Evolutionary conservation across 352 stramenopile genomes (phyloP), one percentile per base, ranked within the genome.

Genomic region (Globisporangium spiculum): DNA sequence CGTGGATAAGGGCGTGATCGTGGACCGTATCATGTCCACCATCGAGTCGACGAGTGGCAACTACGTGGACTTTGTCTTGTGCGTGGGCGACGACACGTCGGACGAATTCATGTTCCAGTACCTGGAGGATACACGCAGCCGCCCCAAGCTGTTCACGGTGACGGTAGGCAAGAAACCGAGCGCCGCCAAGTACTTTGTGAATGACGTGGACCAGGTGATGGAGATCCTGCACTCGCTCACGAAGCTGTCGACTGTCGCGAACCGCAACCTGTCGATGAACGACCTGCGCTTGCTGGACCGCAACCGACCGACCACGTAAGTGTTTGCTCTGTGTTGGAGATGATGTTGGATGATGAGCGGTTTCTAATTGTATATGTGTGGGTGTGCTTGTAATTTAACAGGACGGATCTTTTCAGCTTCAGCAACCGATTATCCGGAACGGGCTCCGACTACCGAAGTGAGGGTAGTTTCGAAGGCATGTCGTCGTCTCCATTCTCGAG

Each of bases 121-220:
- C 61, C 72, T 96, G 22, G 88, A 96, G 60, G 85, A 93, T 18
- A 75, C 75, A 32, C 83, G 85, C 26, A 80, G 74, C 48, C 76
- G 84, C 10, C 71, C 76, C 4, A 96, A 96, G 70, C 74, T 89
- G 44, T 99, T 98, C 61, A 99, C 97, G 1, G 95, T 97, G 57
- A 99, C 97, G 1, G 97, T 99, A 14, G 98, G 98, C 30, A 99
- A 99, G 75, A 99, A 99, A 70, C 97, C 97, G 12, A 99, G 92
- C 71, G 93, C 93, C 52, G 98, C 98, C 20, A 96, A 97, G 54
- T 98, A 97, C 69, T 99, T 99, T 71, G 82, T 99, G 36, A 98
- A 99, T 71, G 97, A 99, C 73, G 92, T 99, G 20, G 91, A 98
- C 16, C 91, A 98, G 78, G 97, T 99, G 18, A 93, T 97, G 75